Evolutionary conservation across 1,139 yeast species (phyloP), one percentile per base, ranked within the genome.

Genomic region (Spencermartinsiella ligniputridi): DNA sequence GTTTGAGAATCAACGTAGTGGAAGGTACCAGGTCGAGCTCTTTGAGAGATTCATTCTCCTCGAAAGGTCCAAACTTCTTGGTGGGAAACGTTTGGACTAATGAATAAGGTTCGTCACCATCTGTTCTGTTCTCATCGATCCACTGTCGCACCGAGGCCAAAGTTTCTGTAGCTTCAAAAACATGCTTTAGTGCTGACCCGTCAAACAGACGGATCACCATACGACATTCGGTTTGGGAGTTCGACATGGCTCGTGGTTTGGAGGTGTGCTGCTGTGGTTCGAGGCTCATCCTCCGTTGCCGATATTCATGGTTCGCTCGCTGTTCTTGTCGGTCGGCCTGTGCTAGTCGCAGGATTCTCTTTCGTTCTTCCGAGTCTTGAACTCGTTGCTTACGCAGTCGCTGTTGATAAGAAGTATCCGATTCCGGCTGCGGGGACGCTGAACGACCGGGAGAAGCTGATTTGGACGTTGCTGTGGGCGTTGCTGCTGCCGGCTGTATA

Each of bases 1-100:
- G 86, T 55, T 81, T 80, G 49, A 84, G 67, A 32, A 81, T 77
- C 39, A 84, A 63, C 0, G 82, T 85, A 12, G 88, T 79, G 42
- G 90, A 69, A 1, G 94, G 92, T 12, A 73, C 66, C 45, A 84
- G 66, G 6, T 72, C 77, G 40, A 84, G 66, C 3, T 68, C 71
- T 19, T 55, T 58, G 37, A 84, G 66, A 3, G 76, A 61, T 41
- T 59, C 59, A 5, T 32, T 16, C 45, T 71, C 68, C 43, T 81
- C 83, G 6, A 72, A 68, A 12, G 73, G 77, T 2, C 73, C 66
- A 51, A 72, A 75, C 1, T 71, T 64, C 25, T 72, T 64, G 38
- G 52, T 55, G n/a, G 77, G 77, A 27, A 73, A 63, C 24, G 69
- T 68, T 52, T 75, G 68, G 49, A 70, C 72, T 54, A 76, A 75